A percentile compares a stretch with the other conserved stretches of the same genome.
These are phyloP conservation scores for Larix kaempferi DNA, from an alignment of 75 land plant species.

Conservation along the genomic window DNA sequence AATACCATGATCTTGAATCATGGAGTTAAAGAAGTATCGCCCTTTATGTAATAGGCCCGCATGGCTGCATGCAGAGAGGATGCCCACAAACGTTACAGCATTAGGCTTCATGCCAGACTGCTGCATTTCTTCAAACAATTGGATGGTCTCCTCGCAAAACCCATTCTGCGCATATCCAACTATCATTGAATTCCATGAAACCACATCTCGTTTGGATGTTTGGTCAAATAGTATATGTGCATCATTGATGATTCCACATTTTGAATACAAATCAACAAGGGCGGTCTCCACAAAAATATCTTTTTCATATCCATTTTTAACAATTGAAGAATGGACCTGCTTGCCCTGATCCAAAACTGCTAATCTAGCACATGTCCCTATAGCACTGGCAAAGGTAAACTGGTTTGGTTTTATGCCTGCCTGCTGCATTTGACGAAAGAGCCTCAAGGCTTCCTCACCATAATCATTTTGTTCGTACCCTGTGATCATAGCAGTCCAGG, in stretches of 20 bases:
- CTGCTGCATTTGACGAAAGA: conserved; percentile 1
- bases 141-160: conserved; percentile 17
- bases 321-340: conserved; percentile 1
- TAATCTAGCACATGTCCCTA: conserved; percentile 12
- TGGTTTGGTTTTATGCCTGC: neutral
- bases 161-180: conserved; percentile 43
- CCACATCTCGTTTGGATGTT: conserved; percentile 24
- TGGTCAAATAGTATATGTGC: conserved; percentile 32
- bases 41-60: neutral
- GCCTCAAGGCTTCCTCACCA: conserved; percentile 7
- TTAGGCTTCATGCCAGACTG: conserved; percentile 32
- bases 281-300: conserved; percentile 26
- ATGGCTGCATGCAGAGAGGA: neutral
- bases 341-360: conserved; percentile 13
- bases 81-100: neutral
- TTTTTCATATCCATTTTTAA: too few species aligned
- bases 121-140: conserved; percentile 40
- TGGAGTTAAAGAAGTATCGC: neutral
- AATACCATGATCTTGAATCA: neutral
- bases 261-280: conserved; percentile 72
- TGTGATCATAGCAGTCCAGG: too few species aligned
- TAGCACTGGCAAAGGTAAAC: conserved; percentile 1
- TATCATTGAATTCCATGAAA: conserved; percentile 55
- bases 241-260: conserved; percentile 41
- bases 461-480: too few species aligned